Conservation (phyloP, 768 basidiomycete species). For the Agaricus subrufescens region DNA sequence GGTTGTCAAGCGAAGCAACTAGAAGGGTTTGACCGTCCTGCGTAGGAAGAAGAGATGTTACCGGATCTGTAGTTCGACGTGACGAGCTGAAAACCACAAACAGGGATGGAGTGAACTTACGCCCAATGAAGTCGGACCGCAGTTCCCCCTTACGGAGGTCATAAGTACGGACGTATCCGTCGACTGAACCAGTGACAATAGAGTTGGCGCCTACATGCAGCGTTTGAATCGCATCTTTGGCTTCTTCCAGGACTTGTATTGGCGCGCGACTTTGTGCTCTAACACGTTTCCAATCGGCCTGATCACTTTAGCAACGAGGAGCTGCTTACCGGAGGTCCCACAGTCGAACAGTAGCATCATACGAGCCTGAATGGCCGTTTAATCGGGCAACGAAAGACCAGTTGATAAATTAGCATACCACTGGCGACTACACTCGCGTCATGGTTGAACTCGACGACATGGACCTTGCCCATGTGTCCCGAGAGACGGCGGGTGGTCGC, state of each 20-base stretch:
- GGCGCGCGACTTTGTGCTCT: constrained; percentile 78
- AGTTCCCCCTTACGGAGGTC: constrained; percentile 93
- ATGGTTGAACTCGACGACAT: constrained; percentile 84
- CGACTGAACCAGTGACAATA: constrained; percentile 81
- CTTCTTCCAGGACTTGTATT: constrained; percentile 89
- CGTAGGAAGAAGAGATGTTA: constrained; percentile 78
- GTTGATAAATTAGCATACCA: constrained; percentile 43
- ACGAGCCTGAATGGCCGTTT: constrained; percentile 58
- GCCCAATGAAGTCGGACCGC: constrained; percentile 84
- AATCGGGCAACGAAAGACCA: not conserved
- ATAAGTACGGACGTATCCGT: constrained; percentile 89
- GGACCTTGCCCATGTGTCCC: constrained; percentile 89
- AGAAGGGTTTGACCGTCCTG: constrained; percentile 78
- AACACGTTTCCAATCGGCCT: not conserved
- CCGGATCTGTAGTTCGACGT: constrained; percentile 56
- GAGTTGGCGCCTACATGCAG: constrained; percentile 62
- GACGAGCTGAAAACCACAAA: constrained; percentile 2
- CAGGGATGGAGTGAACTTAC: constrained; percentile 41
- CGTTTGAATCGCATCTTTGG: constrained; percentile 81
- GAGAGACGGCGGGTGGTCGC: constrained; percentile 76
- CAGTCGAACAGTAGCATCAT: constrained; percentile 83
- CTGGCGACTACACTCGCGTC: constrained; percentile 86
- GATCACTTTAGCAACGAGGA: not conserved
- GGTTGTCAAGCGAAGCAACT: constrained; percentile 79
- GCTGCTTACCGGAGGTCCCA: constrained; percentile 83